A percentile compares a stretch with the other conserved stretches of the same genome.
phyloP scores from a whole-genome alignment of 2,329 filamentous ascomycete species.

The Aspergillus phoenicis region DNA sequence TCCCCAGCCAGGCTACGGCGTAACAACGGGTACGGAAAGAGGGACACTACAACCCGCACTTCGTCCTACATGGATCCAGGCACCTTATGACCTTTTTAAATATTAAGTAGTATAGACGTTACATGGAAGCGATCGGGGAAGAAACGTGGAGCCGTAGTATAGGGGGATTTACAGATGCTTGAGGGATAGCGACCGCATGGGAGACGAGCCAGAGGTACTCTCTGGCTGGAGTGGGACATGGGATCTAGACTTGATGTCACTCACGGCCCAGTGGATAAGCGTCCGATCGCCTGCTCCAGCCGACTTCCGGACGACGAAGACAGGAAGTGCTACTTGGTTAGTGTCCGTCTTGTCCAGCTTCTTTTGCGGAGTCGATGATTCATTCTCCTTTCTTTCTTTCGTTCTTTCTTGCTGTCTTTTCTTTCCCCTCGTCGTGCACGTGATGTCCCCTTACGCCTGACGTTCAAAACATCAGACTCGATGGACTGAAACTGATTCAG shows the following conservation, averaged over 20 bases:
- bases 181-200: too few species aligned
- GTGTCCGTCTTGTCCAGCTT: neutral
- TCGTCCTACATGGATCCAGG: neutral
- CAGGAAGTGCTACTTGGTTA: neutral
- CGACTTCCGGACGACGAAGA: neutral
- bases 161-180: too few species aligned
- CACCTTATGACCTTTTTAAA: neutral
- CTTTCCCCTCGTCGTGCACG: neutral
- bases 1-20: neutral
- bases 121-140: neutral
- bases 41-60: neutral
- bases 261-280: neutral
- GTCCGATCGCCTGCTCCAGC: neutral
- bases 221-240: neutral
- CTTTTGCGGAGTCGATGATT: constrained; percentile 6
- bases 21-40: neutral
- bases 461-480: too few species aligned
- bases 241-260: constrained; percentile 9
- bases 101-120: neutral
- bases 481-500: too few species aligned
- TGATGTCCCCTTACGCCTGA: too few species aligned
- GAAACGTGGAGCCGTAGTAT: neutral
- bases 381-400: neutral
- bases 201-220: too few species aligned
- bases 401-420: too few species aligned